Conservation (phyloP, 345 rosid species). For the Ailanthus altissimus region DNA sequence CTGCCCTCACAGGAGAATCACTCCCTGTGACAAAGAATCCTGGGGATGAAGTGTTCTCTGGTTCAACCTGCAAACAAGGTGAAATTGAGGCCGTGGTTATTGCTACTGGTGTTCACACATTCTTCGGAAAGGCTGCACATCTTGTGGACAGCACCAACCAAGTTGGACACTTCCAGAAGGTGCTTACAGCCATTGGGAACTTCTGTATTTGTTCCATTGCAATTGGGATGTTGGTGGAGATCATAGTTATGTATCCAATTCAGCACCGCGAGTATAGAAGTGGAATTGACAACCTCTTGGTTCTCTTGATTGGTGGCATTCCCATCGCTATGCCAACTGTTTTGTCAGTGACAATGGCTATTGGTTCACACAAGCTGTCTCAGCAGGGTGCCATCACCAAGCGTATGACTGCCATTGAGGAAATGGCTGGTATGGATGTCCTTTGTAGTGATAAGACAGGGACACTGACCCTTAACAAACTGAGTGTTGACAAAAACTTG, state of each 20-base stretch:
- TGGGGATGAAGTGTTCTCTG: constrained; percentile 71
- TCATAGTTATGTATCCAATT: constrained; percentile 83
- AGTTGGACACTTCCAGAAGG: constrained; percentile 86
- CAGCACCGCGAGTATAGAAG: constrained; percentile 64
- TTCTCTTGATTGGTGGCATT: constrained; percentile 87
- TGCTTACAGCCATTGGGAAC: constrained; percentile 81
- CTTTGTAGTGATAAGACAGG: constrained; percentile 91
- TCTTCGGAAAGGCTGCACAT: constrained; percentile 92
- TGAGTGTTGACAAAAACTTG: constrained; percentile 70
- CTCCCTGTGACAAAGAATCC: constrained; percentile 72
- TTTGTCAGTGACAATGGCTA: constrained; percentile 85
- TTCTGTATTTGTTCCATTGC: constrained; percentile 84
- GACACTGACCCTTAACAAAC: constrained; percentile 78
- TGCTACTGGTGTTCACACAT: constrained; percentile 85
- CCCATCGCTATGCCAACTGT: constrained; percentile 92
- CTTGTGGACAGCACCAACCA: constrained; percentile 86
- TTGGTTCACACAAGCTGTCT: constrained; percentile 76
- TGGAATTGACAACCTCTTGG: constrained; percentile 81
- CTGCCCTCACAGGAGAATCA: constrained; percentile 66
- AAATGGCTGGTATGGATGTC: constrained; percentile 95
- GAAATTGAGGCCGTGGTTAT: constrained; percentile 87
- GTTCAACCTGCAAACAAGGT: constrained; percentile 89
- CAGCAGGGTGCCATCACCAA: constrained; percentile 89
- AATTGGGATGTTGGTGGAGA: constrained; percentile 60
- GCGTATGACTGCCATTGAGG: constrained; percentile 92